Percentiles rank a stretch among this genome's conserved stretches.
Conservation (phyloP, 345 rosid species). For the Euphorbia peplus region DNA sequence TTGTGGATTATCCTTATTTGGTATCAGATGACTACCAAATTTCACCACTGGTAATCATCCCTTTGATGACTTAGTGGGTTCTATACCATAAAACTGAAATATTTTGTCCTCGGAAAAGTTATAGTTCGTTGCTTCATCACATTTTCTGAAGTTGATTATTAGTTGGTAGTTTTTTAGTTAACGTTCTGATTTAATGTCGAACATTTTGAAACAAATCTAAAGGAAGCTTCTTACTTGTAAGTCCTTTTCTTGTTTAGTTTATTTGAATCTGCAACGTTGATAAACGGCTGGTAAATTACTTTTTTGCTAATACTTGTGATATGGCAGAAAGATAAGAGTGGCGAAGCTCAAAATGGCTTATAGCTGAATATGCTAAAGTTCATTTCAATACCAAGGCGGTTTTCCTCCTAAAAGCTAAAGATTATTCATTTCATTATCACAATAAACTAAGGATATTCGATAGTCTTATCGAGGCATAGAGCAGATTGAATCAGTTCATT, state of each 20-base stretch:
- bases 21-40: not conserved
- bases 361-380: not conserved
- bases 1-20: not conserved
- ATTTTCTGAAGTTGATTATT: not conserved
- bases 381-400: not conserved
- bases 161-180: too few relatives aligned
- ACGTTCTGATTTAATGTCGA: not conserved
- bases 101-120: not conserved
- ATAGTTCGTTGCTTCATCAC: not conserved
- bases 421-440: too few relatives aligned
- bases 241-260: not conserved
- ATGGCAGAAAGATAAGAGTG: not conserved
- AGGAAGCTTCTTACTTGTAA: not conserved
- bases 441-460: too few relatives aligned
- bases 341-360: not conserved
- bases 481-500: too few relatives aligned
- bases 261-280: too few relatives aligned
- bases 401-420: too few relatives aligned
- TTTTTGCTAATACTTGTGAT: not conserved
- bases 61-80: constrained; percentile 3
- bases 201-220: not conserved
- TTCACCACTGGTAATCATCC: not conserved
- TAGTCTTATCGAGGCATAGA: too few relatives aligned
- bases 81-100: not conserved
- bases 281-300: too few relatives aligned